Evolutionary conservation across 1,284 basidiomycete species (phyloP).

Genomic region (Puccinia horiana): DNA sequence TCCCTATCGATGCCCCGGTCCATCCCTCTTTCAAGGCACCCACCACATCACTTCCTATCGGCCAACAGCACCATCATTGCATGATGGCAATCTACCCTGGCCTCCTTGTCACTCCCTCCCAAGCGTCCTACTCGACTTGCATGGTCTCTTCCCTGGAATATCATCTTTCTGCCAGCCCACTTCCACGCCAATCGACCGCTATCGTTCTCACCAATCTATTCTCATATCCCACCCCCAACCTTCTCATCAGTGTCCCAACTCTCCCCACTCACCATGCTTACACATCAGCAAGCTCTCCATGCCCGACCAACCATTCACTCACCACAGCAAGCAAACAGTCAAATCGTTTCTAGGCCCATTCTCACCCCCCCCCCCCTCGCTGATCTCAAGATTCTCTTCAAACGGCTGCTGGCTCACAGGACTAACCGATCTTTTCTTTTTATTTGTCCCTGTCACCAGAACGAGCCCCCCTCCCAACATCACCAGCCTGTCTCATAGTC

Average conservation of each 20-base stretch:
- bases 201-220: not conserved
- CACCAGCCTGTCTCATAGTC: not conserved
- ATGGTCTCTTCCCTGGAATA: not conserved
- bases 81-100: not conserved
- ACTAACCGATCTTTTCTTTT: not conserved
- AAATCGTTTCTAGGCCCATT: not conserved
- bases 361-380: not conserved
- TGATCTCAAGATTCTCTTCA: not conserved
- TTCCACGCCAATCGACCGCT: not conserved
- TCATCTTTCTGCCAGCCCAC: not conserved
- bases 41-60: not conserved
- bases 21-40: constrained; percentile 11
- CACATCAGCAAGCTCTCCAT: not conserved
- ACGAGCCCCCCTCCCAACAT: not conserved
- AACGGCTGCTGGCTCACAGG: not conserved
- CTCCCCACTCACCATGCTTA: not conserved
- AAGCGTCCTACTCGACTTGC: not conserved
- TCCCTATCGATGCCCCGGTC: constrained; percentile 5
- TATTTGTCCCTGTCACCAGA: not conserved
- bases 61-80: not conserved
- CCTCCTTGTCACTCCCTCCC: not conserved
- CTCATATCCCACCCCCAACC: constrained; percentile 2
- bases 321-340: not conserved
- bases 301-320: not conserved
- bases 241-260: not conserved